These are phyloP conservation scores for Hsuehochloa calcarea DNA, from an alignment of 176 grass and related monocot genomes.

Conservation along the genomic window DNA sequence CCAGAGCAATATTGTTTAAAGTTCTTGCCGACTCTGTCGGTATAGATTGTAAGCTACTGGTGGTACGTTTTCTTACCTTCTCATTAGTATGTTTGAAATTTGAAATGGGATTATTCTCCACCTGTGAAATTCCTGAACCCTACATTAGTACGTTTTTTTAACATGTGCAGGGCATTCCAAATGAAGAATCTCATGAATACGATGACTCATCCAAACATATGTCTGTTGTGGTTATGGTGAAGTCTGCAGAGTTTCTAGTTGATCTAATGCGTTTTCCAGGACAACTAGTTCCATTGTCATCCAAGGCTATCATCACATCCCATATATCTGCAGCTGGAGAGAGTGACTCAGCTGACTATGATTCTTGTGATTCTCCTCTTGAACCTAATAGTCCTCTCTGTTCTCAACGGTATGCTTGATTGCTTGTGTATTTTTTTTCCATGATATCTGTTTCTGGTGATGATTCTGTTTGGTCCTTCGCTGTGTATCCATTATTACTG, in stretches of 20 bases:
- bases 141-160: constrained; percentile 33
- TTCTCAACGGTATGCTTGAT: constrained; percentile 51
- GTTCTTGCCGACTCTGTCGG: constrained; percentile 89
- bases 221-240: constrained; percentile 72
- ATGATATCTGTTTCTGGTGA: constrained; percentile 18
- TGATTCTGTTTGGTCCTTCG: constrained; percentile 17
- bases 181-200: constrained; percentile 77
- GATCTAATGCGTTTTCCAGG: constrained; percentile 98
- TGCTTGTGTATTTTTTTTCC: constrained; percentile 1
- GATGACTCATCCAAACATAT: constrained; percentile 87
- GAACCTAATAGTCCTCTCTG: constrained; percentile 93
- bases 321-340: constrained; percentile 91
- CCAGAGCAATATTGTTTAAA: constrained; percentile 93
- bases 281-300: constrained; percentile 87
- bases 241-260: constrained; percentile 74
- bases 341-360: constrained; percentile 87
- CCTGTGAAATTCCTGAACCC: constrained; percentile 27
- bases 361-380: constrained; percentile 97
- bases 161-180: constrained; percentile 70
- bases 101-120: constrained; percentile 29
- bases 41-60: constrained; percentile 82
- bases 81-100: constrained; percentile 23
- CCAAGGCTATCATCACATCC: constrained; percentile 70
- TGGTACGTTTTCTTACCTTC: constrained; percentile 64
- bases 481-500: not conserved